A percentile compares a stretch with the other conserved stretches of the same genome.
phyloP scores from a whole-genome alignment of 345 rosid species.

The Boechera divaricarpa region DNA sequence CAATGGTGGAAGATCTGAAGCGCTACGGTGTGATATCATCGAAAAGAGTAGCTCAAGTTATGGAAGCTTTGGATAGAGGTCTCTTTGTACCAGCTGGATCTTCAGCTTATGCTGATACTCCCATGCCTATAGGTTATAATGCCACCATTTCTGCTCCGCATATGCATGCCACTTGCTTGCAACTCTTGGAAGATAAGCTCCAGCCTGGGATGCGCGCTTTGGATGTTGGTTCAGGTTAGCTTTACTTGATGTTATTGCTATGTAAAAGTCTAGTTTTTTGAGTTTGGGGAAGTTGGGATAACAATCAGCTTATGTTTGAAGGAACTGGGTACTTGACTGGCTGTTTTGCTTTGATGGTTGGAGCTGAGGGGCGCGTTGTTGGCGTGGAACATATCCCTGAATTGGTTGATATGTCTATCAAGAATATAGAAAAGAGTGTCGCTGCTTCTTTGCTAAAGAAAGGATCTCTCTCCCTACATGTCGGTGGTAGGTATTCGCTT shows the following conservation, averaged over 20 bases:
- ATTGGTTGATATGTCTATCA: constrained; percentile 65
- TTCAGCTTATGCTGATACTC: constrained; percentile 80
- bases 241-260: neutral
- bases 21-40: constrained; percentile 68
- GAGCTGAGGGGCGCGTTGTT: constrained; percentile 77
- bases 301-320: constrained; percentile 32
- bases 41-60: constrained; percentile 71
- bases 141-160: constrained; percentile 99
- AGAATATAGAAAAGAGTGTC: constrained; percentile 71
- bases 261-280: neutral
- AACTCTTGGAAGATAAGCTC: constrained; percentile 76
- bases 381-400: constrained; percentile 96
- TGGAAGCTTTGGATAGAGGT: constrained; percentile 87
- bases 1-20: constrained; percentile 77
- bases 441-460: constrained; percentile 73
- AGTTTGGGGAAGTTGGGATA: neutral
- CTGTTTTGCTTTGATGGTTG: constrained; percentile 95
- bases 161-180: constrained; percentile 97
- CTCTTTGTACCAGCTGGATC: constrained; percentile 76
- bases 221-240: constrained; percentile 91
- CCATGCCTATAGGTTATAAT: constrained; percentile 90
- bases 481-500: constrained; percentile 57
- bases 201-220: constrained; percentile 92
- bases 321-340: constrained; percentile 96
- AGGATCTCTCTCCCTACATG: constrained; percentile 79